Evolutionary conservation across 208 protist genomes (phyloP).

Genomic region (Leptomonas pyrrhocoris): DNA sequence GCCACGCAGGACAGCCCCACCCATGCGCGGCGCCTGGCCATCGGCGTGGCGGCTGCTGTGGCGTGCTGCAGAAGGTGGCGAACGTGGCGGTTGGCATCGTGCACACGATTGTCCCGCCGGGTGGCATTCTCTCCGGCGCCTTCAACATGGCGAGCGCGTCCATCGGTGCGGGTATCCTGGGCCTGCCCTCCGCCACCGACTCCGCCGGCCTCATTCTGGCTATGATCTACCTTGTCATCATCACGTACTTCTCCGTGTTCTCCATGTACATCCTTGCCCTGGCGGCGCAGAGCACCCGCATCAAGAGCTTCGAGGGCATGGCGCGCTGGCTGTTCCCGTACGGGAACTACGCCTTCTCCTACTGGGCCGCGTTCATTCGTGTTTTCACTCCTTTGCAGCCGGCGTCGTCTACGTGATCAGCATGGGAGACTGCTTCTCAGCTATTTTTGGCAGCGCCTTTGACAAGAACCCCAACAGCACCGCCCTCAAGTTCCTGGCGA

Average conservation of each 20-base stretch:
- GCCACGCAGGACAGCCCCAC: too few species aligned
- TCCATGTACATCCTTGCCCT: conserved; percentile 50
- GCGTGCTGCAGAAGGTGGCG: neutral
- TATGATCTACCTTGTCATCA: conserved; percentile 36
- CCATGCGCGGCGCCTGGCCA: too few species aligned
- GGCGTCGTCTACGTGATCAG: conserved; percentile 45
- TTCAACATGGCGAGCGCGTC: conserved; percentile 46
- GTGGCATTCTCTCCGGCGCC: conserved; percentile 36
- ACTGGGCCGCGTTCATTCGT: conserved; percentile 47
- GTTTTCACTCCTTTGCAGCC: conserved; percentile 32
- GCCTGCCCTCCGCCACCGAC: conserved; percentile 44
- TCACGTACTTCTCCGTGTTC: conserved; percentile 46
- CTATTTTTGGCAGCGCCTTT: conserved; percentile 31
- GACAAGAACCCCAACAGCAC: conserved; percentile 27
- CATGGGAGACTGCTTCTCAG: conserved; percentile 29
- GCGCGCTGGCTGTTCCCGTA: conserved; percentile 35
- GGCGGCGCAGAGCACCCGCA: conserved; percentile 36
- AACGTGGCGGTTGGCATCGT: neutral
- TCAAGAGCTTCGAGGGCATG: conserved; percentile 49
- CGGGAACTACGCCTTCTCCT: conserved; percentile 35
- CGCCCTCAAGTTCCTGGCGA: conserved; percentile 33
- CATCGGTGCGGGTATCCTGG: conserved; percentile 49
- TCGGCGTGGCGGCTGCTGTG: neutral
- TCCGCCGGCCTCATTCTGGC: conserved; percentile 39
- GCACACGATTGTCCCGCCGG: conserved; percentile 33